Base-by-base conservation (phyloP, 768 basidiomycete species). In the Mycena leptocephala region DNA sequence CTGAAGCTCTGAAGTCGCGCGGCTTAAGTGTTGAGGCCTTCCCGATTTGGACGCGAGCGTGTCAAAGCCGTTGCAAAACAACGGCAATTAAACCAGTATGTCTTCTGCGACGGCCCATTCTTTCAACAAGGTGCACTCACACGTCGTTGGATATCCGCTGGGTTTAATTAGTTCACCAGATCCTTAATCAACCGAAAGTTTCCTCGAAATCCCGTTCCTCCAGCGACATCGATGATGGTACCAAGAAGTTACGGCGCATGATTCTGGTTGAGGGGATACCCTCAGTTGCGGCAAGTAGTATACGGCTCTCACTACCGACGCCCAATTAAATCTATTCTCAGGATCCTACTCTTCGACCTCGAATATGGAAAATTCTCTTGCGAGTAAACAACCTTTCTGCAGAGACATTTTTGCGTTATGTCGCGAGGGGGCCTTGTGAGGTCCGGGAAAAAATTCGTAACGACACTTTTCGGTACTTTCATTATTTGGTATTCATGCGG, bases 331-430 rank as follows among this genome's bases (percentile, higher is more conserved):
- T 64, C 64, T 41, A 51, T 58, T 41, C 43, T 68, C n/a, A 96
- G 96, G 96, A 96, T 77, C 86, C 93, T 18, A 94, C 93, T n/a
- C 86, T 97, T n/a, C 91, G 96, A 20, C 95, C 96, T 26, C 90
- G 95, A 64, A 94, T 96, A 88, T 99, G 98, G 98, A 98, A 98
- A 85, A 94, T 99, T 68, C 90, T 99, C 51, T 88, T 99, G 30
- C 92, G 93, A 53, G 93, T 98, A 0, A 92, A 94, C 71, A 93
- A 94, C 24, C 80, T 98, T 8, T 90, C 95, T n/a, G 90, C 94
- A 3, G 92, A 94, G 63, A 91, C 88, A 2, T 97, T 94, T 82
- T 87, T 96, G 64, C 87, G 91, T 78, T 96, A 96, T 84, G 95
- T 97, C 41, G 90, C 92, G 64, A 90, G 94, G 69, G 96, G 96